Base-by-base conservation (phyloP, 768 basidiomycete species). In the Trametes punicea region DNA sequence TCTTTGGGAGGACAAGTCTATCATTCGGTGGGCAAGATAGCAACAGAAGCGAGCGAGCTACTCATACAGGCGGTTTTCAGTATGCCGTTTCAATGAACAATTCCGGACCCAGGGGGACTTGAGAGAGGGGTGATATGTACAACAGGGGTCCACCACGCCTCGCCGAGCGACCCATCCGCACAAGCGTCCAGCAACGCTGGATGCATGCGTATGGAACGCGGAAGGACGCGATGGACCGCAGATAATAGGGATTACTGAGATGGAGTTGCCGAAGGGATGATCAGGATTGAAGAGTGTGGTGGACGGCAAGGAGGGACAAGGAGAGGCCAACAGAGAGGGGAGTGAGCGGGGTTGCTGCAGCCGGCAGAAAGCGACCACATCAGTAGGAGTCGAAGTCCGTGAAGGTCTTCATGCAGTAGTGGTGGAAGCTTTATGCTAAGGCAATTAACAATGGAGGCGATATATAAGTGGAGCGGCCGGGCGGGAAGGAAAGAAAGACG, bases 61-160 rank as follows among this genome's bases (percentile, higher is more conserved):
- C 21, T 57, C 50, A 52, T 57, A 57, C 56, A 57, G 38, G 13
- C n/a, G 34, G 15, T 9, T 40, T 57, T 46, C 26, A 30, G 16
- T 13, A 41, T 16, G 41, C 41, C 42, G 48, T 56, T 50, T 45
- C 51, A 48, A 48, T 15, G 34, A 36, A 50, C 48, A 50, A 31
- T 45, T 51, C 56, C 45, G 34, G 44, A 57, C 41, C 41, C 49
- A 51, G 56, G 36, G 20, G 49, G 34, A 36, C n/a, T 9, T 16
- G 8, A 31, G 31, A 26, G 55, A 44, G 15, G 31, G 23, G n/a
- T n/a, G n/a, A n/a, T 57, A 57, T 52, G 50, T 57, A 57, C 56
- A 57, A 41, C 34, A 45, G 44, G 16, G 51, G 25, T 9, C 46
- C 41, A 29, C 40, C 41, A 29, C 40, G 10, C 15, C 6, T 23